Conservation (phyloP, 2,329 filamentous ascomycete genomes). For the Cladosporium velox region DNA sequence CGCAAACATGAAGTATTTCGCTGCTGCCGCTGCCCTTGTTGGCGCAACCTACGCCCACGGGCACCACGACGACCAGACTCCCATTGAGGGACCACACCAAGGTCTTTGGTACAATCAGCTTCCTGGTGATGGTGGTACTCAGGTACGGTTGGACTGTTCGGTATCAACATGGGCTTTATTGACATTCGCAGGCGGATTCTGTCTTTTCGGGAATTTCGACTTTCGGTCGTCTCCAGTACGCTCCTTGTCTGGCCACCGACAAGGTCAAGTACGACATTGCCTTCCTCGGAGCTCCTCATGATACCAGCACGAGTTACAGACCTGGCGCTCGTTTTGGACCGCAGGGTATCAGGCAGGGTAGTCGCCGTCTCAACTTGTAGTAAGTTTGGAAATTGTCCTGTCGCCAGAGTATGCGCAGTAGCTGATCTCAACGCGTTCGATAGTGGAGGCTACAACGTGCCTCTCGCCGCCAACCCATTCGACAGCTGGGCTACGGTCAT, state of each 20-base stretch:
- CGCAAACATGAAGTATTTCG: conserved; percentile 16
- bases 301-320: conserved; percentile 82
- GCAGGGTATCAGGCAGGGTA: conserved; percentile 82
- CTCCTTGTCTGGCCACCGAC: conserved; percentile 70
- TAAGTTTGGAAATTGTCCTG: conserved; percentile 49
- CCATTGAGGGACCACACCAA: conserved; percentile 68
- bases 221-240: conserved; percentile 77
- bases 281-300: conserved; percentile 81
- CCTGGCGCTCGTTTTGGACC: conserved; percentile 84
- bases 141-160: conserved; percentile 52
- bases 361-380: conserved; percentile 83
- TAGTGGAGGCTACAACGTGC: conserved; percentile 86
- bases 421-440: conserved; percentile 36
- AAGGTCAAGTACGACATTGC: conserved; percentile 79
- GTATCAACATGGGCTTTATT: background rate
- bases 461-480: conserved; percentile 77
- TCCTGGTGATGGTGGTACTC: conserved; percentile 80
- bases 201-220: conserved; percentile 88
- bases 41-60: conserved; percentile 61
- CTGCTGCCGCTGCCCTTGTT: conserved; percentile 36
- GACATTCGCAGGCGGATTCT: conserved; percentile 68
- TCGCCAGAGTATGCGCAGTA: conserved; percentile 32
- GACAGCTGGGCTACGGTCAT: conserved; percentile 77
- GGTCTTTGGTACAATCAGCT: conserved; percentile 80
- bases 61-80: conserved; percentile 58